Percentiles rank a stretch among this genome's conserved stretches.
Conservation (phyloP, 495 filamentous ascomycete genomes). For the Annulohypoxylon nitens region DNA sequence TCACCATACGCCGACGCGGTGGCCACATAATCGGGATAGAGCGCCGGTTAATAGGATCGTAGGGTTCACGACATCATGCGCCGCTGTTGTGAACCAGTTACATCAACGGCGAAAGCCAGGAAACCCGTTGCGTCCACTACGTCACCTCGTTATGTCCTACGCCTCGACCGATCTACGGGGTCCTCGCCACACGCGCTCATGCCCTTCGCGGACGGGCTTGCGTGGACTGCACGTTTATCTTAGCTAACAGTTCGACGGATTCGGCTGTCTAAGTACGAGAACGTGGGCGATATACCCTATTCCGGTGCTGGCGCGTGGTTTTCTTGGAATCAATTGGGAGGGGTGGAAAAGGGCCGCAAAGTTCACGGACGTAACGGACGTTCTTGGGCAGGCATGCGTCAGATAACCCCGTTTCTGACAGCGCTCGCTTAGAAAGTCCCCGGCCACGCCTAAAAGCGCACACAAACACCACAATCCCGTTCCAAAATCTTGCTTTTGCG, state of each 20-base stretch:
- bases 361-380: slow-evolving; percentile 10
- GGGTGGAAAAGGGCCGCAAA: background rate
- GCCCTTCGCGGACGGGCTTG: background rate
- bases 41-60: background rate
- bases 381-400: background rate
- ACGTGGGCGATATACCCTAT: background rate
- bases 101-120: background rate
- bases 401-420: background rate
- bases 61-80: background rate
- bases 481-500: background rate
- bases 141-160: slow-evolving; percentile 12
- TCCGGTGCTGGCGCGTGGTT: background rate
- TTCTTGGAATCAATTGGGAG: background rate
- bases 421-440: slow-evolving; percentile 28
- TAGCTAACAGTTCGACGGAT: background rate
- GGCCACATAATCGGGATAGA: background rate
- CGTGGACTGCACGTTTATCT: slow-evolving; percentile 8
- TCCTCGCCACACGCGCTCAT: background rate
- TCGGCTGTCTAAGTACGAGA: background rate
- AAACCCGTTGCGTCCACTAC: slow-evolving; percentile 16
- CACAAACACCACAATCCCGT: background rate
- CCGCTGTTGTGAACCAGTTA: background rate
- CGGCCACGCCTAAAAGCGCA: background rate
- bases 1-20: background rate
- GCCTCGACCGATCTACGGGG: background rate